Conservation (phyloP, 306 rosid species). For the Cucumis cinereus region DNA sequence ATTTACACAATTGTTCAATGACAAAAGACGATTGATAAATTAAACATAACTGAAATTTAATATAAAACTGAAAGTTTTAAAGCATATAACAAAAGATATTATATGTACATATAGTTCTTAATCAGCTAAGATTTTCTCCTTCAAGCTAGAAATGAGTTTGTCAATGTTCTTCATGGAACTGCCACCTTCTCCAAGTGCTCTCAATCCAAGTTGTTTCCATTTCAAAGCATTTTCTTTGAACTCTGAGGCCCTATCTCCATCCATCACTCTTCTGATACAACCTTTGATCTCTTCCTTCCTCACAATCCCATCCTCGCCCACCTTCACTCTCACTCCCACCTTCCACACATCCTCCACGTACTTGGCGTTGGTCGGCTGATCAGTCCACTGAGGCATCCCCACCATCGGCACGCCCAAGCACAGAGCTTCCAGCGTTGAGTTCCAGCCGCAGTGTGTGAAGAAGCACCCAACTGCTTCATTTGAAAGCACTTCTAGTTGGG, state of each 20-base stretch:
- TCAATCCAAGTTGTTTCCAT: conserved; percentile 28
- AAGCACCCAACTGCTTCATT: conserved; percentile 28
- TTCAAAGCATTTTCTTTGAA: conserved; percentile 24
- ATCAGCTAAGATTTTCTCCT: not conserved
- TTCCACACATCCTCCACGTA: conserved; percentile 34
- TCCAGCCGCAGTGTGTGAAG: conserved; percentile 39
- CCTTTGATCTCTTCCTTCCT: conserved; percentile 21
- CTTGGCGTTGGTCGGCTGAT: conserved; percentile 37
- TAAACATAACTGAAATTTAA: too few relatives aligned
- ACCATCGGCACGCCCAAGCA: conserved; percentile 40
- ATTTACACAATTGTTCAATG: too few relatives aligned
- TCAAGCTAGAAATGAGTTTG: conserved; percentile 3
- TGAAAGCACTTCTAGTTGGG: conserved; percentile 31
- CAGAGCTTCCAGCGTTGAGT: conserved; percentile 31
- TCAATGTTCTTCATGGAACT: conserved; percentile 22
- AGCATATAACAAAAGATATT: too few relatives aligned
- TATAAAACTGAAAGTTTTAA: too few relatives aligned
- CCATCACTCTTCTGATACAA: conserved; percentile 25
- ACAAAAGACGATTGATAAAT: too few relatives aligned
- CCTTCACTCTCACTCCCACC: conserved; percentile 31
- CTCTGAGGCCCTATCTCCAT: conserved; percentile 22
- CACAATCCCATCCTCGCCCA: conserved; percentile 25
- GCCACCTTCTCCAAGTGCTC: conserved; percentile 26
- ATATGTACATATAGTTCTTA: not conserved
- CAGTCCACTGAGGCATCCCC: conserved; percentile 35